phyloP scores from a whole-genome alignment of 352 stramenopile species.

The Phytophthora litchii region DNA sequence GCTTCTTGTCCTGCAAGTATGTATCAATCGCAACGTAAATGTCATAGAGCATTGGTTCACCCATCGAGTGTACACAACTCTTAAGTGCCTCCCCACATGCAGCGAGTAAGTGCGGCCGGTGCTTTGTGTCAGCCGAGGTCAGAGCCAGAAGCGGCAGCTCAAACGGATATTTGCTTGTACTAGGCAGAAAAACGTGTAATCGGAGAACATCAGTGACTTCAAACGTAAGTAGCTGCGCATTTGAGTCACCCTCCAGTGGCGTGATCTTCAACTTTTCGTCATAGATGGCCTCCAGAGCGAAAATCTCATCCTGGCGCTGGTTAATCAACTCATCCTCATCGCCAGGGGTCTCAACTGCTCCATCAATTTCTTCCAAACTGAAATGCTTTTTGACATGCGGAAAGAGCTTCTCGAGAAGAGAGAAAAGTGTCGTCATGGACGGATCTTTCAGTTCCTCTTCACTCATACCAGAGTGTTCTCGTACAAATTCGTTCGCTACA shows the following conservation, averaged over 20 bases:
- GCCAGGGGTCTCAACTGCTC: slow-evolving; percentile 11
- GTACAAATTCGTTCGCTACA: slow-evolving; percentile 51
- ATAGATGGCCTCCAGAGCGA: slow-evolving; percentile 86
- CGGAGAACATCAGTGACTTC: slow-evolving; percentile 51
- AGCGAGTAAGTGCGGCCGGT: slow-evolving; percentile 53
- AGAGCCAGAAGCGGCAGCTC: slow-evolving; percentile 68
- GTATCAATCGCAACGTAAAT: slow-evolving; percentile 73
- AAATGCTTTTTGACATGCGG: slow-evolving; percentile 53
- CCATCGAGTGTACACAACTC: slow-evolving; percentile 54
- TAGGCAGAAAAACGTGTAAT: slow-evolving; percentile 63
- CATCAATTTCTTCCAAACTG: slow-evolving; percentile 25
- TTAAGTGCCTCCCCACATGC: slow-evolving; percentile 55
- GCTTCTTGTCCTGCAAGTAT: slow-evolving; percentile 43
- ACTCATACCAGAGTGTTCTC: slow-evolving; percentile 22
- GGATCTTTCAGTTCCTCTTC: slow-evolving; percentile 45
- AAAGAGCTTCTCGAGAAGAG: slow-evolving; percentile 48
- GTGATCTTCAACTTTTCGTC: slow-evolving; percentile 63
- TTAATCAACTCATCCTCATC: slow-evolving; percentile 53
- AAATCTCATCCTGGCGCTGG: slow-evolving; percentile 74
- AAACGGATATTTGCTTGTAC: slow-evolving; percentile 71
- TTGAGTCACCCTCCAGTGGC: slow-evolving; percentile 24
- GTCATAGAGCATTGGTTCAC: slow-evolving; percentile 85
- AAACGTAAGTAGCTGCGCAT: slow-evolving; percentile 47
- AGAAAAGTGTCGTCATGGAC: slow-evolving; percentile 42
- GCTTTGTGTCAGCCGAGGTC: slow-evolving; percentile 39